These are phyloP conservation scores for Myochromella boudieri DNA, from an alignment of 768 basidiomycete species.

Conservation along the genomic window DNA sequence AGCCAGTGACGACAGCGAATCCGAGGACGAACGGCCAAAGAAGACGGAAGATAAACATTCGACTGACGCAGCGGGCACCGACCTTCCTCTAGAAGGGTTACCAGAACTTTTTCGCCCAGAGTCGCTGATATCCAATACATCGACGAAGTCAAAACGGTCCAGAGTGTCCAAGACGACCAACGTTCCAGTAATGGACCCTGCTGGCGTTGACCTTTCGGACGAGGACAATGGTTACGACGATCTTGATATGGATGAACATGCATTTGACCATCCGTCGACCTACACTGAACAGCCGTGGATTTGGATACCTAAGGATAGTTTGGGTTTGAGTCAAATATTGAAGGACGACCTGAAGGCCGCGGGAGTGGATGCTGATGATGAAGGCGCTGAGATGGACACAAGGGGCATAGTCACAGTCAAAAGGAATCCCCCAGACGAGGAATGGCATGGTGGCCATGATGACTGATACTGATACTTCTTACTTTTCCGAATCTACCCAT, in stretches of 20 bases:
- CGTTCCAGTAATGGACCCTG: constrained; percentile 25
- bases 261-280: constrained; percentile 48
- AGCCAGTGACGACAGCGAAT: constrained; percentile 13
- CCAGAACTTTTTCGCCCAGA: constrained; percentile 8
- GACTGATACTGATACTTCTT: constrained; percentile 16
- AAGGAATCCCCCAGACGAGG: constrained; percentile 44
- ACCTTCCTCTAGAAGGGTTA: constrained; percentile 3
- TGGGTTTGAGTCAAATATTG: constrained; percentile 41
- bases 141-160: constrained; percentile 17
- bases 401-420: constrained; percentile 44
- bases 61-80: background rate
- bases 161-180: constrained; percentile 16
- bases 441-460: constrained; percentile 40
- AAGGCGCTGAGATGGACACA: constrained; percentile 43
- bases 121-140: constrained; percentile 3
- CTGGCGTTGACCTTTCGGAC: constrained; percentile 22
- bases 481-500: constrained; percentile 8
- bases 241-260: constrained; percentile 34
- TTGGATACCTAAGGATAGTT: constrained; percentile 42
- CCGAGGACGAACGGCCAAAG: background rate
- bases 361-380: constrained; percentile 44
- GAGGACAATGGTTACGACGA: constrained; percentile 32
- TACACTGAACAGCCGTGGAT: constrained; percentile 47
- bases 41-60: background rate
- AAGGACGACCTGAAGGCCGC: constrained; percentile 33